A percentile compares a stretch with the other conserved stretches of the same genome.
Evolutionary conservation across 2,329 filamentous ascomycete genomes (phyloP).

Genomic region (Paradendryphiella salina): DNA sequence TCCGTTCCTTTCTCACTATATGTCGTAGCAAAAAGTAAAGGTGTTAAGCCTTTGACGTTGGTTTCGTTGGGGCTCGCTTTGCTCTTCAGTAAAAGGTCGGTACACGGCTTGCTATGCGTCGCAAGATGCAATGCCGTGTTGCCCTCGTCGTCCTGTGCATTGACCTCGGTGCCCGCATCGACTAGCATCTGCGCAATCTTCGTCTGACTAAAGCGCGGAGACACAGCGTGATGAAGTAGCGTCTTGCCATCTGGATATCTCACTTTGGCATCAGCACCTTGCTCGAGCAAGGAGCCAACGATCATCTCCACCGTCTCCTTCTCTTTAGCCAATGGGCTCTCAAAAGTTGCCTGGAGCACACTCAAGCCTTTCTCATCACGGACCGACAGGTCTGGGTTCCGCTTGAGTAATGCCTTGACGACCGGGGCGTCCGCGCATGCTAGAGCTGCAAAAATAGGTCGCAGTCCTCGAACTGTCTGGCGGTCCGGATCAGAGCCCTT

Average conservation of each 20-base stretch:
- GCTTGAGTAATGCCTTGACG: slow-evolving; percentile 33
- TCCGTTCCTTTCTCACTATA: slow-evolving; percentile 20
- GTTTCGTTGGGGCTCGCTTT: slow-evolving; percentile 23
- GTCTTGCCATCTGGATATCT: slow-evolving; percentile 36
- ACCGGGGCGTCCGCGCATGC: slow-evolving; percentile 31
- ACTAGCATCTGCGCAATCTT: slow-evolving; percentile 32
- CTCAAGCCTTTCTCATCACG: slow-evolving; percentile 28
- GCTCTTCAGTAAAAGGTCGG: slow-evolving; percentile 31
- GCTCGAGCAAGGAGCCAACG: slow-evolving; percentile 30
- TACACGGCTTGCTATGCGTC: slow-evolving; percentile 26
- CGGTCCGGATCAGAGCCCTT: slow-evolving; percentile 39
- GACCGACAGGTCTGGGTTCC: slow-evolving; percentile 34
- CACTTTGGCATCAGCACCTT: slow-evolving; percentile 27
- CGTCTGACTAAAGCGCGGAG: slow-evolving; percentile 16
- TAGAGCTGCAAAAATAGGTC: slow-evolving; percentile 38
- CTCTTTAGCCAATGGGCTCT: slow-evolving; percentile 30
- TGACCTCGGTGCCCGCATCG: slow-evolving; percentile 26
- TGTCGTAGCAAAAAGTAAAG: slow-evolving; percentile 25
- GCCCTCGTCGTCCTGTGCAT: slow-evolving; percentile 29
- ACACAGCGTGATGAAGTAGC: slow-evolving; percentile 36
- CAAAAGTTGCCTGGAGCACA: slow-evolving; percentile 34
- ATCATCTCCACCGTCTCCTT: slow-evolving; percentile 28
- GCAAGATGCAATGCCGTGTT: slow-evolving; percentile 37
- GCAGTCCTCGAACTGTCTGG: slow-evolving; percentile 24
- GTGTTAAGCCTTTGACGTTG: slow-evolving; percentile 29